Evolutionary conservation across 2,329 filamentous ascomycete species (phyloP), one percentile per base, ranked within the genome.

Genomic region (Ilyonectria destructans): DNA sequence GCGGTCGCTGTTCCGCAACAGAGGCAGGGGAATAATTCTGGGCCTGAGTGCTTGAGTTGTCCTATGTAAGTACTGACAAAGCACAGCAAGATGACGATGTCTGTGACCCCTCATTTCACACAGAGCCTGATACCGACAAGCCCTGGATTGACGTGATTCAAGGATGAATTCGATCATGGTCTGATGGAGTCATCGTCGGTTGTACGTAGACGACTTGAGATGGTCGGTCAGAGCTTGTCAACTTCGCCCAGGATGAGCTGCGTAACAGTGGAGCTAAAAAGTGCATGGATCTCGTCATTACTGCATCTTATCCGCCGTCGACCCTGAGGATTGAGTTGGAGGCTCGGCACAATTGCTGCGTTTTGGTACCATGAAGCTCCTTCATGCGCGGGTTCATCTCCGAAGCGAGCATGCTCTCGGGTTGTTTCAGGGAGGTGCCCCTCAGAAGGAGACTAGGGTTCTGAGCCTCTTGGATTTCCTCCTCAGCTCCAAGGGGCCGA

Each of bases 261-360:
- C 55, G 61, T 37, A 40, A 58, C 58, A 62, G 66, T 75, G 74
- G 68, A 72, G 75, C 70, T 51, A 46, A 51, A 49, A 54, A 49
- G 66, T 65, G 67, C 72, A 74, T 71, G 60, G 58, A 76, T 76
- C 71, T 74, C 71, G 72, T 75, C 74, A 76, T 72, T 68, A 63
- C 62, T 74, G 67, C 64, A 61, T 62, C 62, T 65, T 57, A 35
- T 69, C 52, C 59, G 52, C 62, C 49, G 46, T 52, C 60, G 65
- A 68, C 58, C 54, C 54, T 65, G 65, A 61, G 10, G 48, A 58
- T 68, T 63, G 62, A 63, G 65, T 48, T 58, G 35, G 67, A 56
- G 40, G 51, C 55, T 58, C 19, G 56, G 35, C 19, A 43, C 21
- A 65, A 58, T 64, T 62, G 59, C 48, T 55, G 51, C 37, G 48